Evolutionary conservation across 2,329 filamentous ascomycete genomes (phyloP).

Genomic region (Cladosporium sp.): DNA sequence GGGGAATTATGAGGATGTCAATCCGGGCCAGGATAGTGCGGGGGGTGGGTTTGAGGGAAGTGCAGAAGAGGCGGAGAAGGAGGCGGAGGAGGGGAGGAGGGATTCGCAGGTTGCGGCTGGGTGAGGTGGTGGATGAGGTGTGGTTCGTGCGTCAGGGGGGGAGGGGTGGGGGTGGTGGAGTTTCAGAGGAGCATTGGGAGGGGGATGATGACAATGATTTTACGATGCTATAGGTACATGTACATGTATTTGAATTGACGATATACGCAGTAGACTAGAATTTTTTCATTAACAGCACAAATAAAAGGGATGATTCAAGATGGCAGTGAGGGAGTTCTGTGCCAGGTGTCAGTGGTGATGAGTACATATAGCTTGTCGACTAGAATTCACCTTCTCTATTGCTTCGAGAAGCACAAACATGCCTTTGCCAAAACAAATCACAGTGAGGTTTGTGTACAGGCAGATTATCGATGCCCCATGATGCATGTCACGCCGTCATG

Average conservation of each 20-base stretch:
- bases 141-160: not conserved
- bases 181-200: not conserved
- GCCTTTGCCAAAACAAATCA: no score
- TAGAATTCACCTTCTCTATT: no score
- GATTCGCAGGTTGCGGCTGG: not conserved
- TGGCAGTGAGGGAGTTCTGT: no score
- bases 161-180: not conserved
- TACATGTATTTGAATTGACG: not conserved
- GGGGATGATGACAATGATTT: not conserved
- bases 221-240: not conserved
- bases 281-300: no score
- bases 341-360: no score
- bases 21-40: slow-evolving; percentile 29
- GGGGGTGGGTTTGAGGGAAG: no score
- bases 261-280: no score
- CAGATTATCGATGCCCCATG: not conserved
- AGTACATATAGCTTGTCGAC: no score
- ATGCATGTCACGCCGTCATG: not conserved
- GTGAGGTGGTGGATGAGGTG: not conserved
- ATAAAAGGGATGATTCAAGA: no score
- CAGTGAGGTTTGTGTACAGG: no score
- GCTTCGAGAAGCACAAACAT: no score
- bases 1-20: slow-evolving; percentile 28
- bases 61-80: slow-evolving; percentile 12
- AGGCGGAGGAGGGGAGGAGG: not conserved